These are phyloP conservation scores for Alternaria brassicae DNA, from an alignment of 2,329 filamentous ascomycete genomes.

Conservation along the genomic window DNA sequence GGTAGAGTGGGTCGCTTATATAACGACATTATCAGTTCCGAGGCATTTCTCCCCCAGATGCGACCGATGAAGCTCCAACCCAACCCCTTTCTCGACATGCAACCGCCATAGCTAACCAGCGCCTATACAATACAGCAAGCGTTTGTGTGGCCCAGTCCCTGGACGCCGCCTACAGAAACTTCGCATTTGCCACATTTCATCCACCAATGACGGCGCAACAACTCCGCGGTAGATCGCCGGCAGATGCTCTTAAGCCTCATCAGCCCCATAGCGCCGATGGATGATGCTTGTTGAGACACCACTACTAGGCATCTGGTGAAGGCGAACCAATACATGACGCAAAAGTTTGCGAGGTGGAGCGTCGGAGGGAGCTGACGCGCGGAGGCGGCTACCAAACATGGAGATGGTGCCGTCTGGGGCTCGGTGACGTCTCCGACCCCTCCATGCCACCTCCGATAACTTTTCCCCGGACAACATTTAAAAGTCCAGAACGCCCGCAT, in stretches of 20 bases:
- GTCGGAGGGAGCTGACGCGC: conserved; percentile 6
- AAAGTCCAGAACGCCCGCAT: conserved; percentile 3
- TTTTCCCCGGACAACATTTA: conserved; percentile 18
- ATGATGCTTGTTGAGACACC: conserved; percentile 8
- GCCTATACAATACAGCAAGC: not conserved
- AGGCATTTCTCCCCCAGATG: not conserved
- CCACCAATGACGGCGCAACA: conserved; percentile 10
- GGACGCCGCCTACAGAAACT: not conserved
- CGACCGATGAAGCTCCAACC: not conserved
- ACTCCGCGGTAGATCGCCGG: not conserved
- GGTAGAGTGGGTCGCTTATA: conserved; percentile 2
- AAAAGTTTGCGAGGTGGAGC: conserved; percentile 11
- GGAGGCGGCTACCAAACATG: conserved; percentile 15
- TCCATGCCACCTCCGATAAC: conserved; percentile 23
- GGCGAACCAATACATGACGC: conserved; percentile 7
- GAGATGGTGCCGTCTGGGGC: conserved; percentile 22
- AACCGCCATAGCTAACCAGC: not conserved
- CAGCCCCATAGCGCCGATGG: not conserved
- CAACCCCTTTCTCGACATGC: not conserved
- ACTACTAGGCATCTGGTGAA: not conserved
- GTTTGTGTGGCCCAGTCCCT: not conserved
- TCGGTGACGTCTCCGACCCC: conserved; percentile 32
- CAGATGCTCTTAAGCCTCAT: conserved; percentile 1
- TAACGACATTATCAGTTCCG: not conserved
- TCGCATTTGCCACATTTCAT: conserved; percentile 8